These are phyloP conservation scores for Trypanosoma vivax DNA, from an alignment of 208 protist genomes.

Conservation along the genomic window DNA sequence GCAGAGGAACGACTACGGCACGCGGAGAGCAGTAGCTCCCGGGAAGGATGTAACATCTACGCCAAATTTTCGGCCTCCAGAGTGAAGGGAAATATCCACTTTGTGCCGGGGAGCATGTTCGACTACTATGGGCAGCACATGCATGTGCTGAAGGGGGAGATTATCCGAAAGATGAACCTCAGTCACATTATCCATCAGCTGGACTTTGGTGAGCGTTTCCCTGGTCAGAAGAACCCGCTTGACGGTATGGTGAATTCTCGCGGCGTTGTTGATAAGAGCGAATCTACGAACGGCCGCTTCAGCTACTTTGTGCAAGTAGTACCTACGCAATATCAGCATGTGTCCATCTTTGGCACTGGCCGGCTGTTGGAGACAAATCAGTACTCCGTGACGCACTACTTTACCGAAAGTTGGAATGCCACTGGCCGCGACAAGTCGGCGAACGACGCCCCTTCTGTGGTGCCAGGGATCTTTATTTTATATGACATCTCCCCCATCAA, in stretches of 20 bases:
- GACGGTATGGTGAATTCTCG: conserved; percentile 36
- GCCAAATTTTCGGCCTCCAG: conserved; percentile 58
- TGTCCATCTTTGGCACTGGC: conserved; percentile 24
- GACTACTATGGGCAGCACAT: conserved; percentile 30
- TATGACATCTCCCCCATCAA: conserved; percentile 86
- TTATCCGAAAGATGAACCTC: conserved; percentile 50
- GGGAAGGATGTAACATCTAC: conserved; percentile 80
- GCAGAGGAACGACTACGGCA: conserved; percentile 44
- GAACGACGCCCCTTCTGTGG: conserved; percentile 8
- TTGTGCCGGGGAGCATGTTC: conserved; percentile 64
- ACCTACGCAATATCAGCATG: conserved; percentile 64
- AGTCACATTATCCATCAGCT: conserved; percentile 76
- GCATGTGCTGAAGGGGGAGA: conserved; percentile 52
- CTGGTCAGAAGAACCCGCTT: conserved; percentile 71
- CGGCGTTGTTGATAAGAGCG: conserved; percentile 10
- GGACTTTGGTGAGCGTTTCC: conserved; percentile 70
- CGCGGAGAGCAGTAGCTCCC: conserved; percentile 14
- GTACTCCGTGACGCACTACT: conserved; percentile 87
- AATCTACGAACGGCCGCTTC: conserved; percentile 62
- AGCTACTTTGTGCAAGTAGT: conserved; percentile 87
- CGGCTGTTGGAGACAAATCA: conserved; percentile 66
- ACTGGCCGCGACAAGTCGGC: background rate
- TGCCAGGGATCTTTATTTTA: conserved; percentile 80
- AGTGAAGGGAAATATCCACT: conserved; percentile 79
- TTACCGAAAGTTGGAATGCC: conserved; percentile 24